Evolutionary conservation across 2,329 filamentous ascomycete species (phyloP).

Genomic region (Beauveria sp.): DNA sequence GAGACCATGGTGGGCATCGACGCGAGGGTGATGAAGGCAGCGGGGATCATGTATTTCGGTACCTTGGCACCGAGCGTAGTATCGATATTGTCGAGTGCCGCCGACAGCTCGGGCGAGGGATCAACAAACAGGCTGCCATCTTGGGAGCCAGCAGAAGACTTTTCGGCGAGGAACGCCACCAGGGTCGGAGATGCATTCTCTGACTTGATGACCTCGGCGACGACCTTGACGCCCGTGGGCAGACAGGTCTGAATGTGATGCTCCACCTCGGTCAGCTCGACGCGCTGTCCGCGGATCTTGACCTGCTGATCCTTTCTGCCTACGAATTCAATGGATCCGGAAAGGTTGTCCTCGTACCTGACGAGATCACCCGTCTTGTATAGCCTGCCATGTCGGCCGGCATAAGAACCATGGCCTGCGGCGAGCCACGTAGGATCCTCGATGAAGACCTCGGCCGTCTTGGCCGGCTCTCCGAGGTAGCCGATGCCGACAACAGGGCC

Average conservation of each 20-base stretch:
- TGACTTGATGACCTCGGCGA: slow-evolving; percentile 42
- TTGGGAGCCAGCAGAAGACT: slow-evolving; percentile 11
- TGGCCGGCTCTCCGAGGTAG: slow-evolving; percentile 50
- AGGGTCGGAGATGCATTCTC: slow-evolving; percentile 35
- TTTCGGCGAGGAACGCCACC: slow-evolving; percentile 36
- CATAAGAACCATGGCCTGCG: slow-evolving; percentile 25
- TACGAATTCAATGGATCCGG: slow-evolving; percentile 47
- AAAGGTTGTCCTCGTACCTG: slow-evolving; percentile 43
- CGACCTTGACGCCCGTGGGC: slow-evolving; percentile 34
- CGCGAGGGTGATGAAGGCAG: slow-evolving; percentile 36
- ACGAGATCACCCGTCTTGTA: slow-evolving; percentile 57
- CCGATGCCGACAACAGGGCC: slow-evolving; percentile 55
- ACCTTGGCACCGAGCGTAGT: slow-evolving; percentile 26
- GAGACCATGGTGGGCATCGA: slow-evolving; percentile 40
- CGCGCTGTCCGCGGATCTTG: slow-evolving; percentile 58
- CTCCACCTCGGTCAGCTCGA: slow-evolving; percentile 51
- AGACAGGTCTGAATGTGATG: slow-evolving; percentile 39
- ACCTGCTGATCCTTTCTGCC: slow-evolving; percentile 62
- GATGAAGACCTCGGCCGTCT: slow-evolving; percentile 52
- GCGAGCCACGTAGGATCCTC: slow-evolving; percentile 45
- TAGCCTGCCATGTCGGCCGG: slow-evolving; percentile 35
- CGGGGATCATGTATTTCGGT: slow-evolving; percentile 40
- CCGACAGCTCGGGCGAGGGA: slow-evolving; percentile 25
- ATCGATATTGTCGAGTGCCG: slow-evolving; percentile 24
- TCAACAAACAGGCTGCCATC: slow-evolving; percentile 18